Percentiles rank a stretch among this genome's conserved stretches.
These are phyloP conservation scores for Mucor ambiguus DNA, from an alignment of 371 early-diverging fungal genomes.

Conservation along the genomic window DNA sequence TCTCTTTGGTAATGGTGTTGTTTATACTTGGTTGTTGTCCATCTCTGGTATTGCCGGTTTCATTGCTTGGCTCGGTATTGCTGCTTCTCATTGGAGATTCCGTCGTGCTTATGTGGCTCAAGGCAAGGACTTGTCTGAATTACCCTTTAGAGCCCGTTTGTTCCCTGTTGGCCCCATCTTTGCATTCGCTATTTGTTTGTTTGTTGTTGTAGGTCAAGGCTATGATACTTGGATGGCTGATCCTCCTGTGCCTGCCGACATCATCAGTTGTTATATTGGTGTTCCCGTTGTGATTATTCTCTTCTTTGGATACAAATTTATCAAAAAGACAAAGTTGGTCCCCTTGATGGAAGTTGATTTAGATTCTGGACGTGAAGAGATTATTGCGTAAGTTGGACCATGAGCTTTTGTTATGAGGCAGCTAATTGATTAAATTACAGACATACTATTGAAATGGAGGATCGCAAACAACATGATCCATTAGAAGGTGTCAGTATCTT, in stretches of 20 bases:
- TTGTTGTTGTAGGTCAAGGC: conserved; percentile 71
- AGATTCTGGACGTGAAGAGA: conserved; percentile 54
- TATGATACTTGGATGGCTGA: conserved; percentile 46
- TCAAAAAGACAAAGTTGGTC: conserved; percentile 56
- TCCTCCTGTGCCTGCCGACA: conserved; percentile 26
- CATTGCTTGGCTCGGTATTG: conserved; percentile 81
- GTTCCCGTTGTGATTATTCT: conserved; percentile 39
- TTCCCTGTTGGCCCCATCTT: conserved; percentile 76
- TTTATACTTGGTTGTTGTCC: conserved; percentile 58
- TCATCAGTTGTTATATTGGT: conserved; percentile 46
- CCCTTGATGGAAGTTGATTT: conserved; percentile 62
- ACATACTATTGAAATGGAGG: conserved; percentile 19
- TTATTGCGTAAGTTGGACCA: conserved; percentile 17
- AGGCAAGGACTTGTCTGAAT: conserved; percentile 62
- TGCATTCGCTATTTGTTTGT: conserved; percentile 53
- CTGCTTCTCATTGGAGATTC: conserved; percentile 79
- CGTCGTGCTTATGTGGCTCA: conserved; percentile 77
- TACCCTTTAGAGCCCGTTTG: conserved; percentile 73
- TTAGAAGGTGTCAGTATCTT: conserved; percentile 45
- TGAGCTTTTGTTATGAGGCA: background rate
- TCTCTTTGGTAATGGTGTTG: conserved; percentile 49
- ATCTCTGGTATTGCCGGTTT: conserved; percentile 78
- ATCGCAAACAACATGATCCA: conserved; percentile 36
- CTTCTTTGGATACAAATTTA: conserved; percentile 55
- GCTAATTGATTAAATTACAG: background rate